Evolutionary conservation across 768 basidiomycete species (phyloP).

Genomic region (Rhodocollybia butyracea): DNA sequence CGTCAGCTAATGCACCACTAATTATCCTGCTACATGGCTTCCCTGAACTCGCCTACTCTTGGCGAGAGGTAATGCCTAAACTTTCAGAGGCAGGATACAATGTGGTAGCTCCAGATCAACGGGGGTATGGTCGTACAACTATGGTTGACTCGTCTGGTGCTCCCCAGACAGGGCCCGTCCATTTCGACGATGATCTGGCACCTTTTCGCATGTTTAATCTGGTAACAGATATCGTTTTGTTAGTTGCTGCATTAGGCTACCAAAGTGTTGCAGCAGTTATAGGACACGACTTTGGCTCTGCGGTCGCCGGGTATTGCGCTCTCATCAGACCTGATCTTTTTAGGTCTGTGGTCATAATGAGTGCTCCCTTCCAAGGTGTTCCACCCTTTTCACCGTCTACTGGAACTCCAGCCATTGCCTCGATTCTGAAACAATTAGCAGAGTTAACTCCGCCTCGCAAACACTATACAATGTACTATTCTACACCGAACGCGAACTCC

Average conservation of each 20-base stretch:
- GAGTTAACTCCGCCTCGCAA: conserved; percentile 49
- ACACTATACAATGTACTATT: conserved; percentile 54
- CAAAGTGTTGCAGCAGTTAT: conserved; percentile 44
- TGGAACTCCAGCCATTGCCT: conserved; percentile 9
- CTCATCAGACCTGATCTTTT: conserved; percentile 57
- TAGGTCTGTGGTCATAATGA: conserved; percentile 55
- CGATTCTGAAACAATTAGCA: conserved; percentile 26
- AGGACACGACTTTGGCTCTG: conserved; percentile 61
- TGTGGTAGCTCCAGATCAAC: conserved; percentile 61
- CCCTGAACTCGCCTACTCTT: conserved; percentile 64
- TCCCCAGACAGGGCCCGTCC: conserved; percentile 19
- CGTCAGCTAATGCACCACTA: conserved; percentile 30
- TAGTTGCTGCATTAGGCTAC: conserved; percentile 51
- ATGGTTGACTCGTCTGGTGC: conserved; percentile 8
- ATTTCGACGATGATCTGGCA: conserved; percentile 46
- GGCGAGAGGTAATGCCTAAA: conserved; percentile 55
- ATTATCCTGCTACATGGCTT: conserved; percentile 64
- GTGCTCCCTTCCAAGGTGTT: conserved; percentile 50
- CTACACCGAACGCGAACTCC: conserved; percentile 39
- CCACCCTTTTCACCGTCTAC: conserved; percentile 24
- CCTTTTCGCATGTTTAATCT: conserved; percentile 51
- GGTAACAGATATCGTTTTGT: conserved; percentile 47
- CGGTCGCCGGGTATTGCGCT: conserved; percentile 49
- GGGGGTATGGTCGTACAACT: conserved; percentile 50
- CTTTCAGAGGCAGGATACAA: conserved; percentile 50